Conservation (phyloP, 2,329 filamentous ascomycete species). For the Dactylellina haptotyla region DNA sequence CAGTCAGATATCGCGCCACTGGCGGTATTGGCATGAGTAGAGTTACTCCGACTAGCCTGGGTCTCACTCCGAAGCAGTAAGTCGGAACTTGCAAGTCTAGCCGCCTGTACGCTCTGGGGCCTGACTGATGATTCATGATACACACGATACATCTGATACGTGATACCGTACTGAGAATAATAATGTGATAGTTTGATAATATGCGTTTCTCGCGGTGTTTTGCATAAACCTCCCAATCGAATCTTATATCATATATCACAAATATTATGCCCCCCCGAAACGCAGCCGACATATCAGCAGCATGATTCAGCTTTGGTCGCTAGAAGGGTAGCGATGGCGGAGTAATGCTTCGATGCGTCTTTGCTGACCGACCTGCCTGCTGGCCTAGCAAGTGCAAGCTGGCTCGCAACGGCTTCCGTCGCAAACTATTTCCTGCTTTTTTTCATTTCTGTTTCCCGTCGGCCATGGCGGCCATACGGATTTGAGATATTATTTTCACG, state of each 20-base stretch:
- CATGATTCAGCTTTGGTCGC: neutral
- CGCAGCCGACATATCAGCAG: conserved; percentile 4
- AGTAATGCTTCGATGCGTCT: conserved; percentile 6
- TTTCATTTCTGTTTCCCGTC: too few relatives aligned
- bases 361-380: too few relatives aligned
- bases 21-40: too few relatives aligned
- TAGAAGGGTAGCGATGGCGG: neutral
- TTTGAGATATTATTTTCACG: too few relatives aligned
- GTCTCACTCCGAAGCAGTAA: neutral
- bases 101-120: conserved; percentile 14
- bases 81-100: conserved; percentile 34
- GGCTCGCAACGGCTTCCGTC: conserved; percentile 24
- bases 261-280: neutral
- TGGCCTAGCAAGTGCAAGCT: too few relatives aligned
- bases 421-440: conserved; percentile 23
- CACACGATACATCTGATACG: too few relatives aligned
- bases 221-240: neutral
- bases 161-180: too few relatives aligned
- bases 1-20: too few relatives aligned
- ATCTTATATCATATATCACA: conserved; percentile 35
- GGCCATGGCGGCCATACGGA: too few relatives aligned
- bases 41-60: too few relatives aligned
- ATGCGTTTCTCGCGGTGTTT: too few relatives aligned
- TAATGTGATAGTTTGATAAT: too few relatives aligned
- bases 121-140: neutral